Percentiles rank a stretch among this genome's conserved stretches.
phyloP scores from a whole-genome alignment of 2,329 filamentous ascomycete species.

The Metarhizium rileyi region DNA sequence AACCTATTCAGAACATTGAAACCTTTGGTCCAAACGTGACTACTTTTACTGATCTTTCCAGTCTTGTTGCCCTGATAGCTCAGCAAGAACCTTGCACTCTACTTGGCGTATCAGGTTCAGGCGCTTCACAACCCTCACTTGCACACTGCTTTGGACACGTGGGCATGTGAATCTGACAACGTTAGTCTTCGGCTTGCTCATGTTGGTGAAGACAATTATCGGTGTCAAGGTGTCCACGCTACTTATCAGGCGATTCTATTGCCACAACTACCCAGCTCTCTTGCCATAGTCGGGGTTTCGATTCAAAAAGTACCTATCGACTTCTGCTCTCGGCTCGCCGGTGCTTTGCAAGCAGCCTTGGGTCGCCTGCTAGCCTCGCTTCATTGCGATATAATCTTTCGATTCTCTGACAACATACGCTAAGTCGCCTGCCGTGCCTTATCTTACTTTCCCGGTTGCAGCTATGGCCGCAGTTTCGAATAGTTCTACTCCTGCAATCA shows the following conservation, averaged over 20 bases:
- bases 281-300: neutral
- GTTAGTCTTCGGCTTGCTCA: neutral
- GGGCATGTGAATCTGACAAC: neutral
- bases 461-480: constrained; percentile 4
- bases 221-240: neutral
- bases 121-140: no score
- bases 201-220: neutral
- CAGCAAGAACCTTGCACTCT: neutral
- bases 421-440: neutral
- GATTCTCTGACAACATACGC: neutral
- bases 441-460: neutral
- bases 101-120: neutral
- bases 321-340: neutral
- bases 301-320: neutral
- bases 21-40: no score
- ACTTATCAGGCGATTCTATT: neutral
- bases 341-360: neutral
- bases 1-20: no score
- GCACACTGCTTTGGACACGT: neutral
- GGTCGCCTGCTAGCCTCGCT: neutral
- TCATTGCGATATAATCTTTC: neutral
- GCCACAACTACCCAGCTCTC: no score
- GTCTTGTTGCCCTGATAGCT: no score
- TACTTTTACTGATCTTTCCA: no score
- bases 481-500: constrained; percentile 36